These are phyloP conservation scores for Clavispora phyllophila DNA, from an alignment of 805 yeast genomes.

Conservation along the genomic window DNA sequence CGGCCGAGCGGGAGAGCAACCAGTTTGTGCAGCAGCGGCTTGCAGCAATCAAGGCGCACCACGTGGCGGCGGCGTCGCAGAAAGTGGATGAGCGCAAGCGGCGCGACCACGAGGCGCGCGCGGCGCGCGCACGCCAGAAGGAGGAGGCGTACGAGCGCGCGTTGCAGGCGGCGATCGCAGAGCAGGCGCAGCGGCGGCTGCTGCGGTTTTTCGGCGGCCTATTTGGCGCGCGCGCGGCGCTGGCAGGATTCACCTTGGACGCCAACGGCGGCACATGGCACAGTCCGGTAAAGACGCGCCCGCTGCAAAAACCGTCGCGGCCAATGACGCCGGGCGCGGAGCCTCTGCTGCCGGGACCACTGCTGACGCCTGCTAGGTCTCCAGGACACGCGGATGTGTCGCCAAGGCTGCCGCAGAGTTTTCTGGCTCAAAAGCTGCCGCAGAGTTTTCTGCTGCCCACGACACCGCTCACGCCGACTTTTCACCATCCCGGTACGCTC, in stretches of 20 bases:
- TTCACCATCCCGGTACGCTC: too few species aligned
- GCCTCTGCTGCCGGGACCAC: too few species aligned
- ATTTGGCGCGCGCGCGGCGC: conserved; percentile 17
- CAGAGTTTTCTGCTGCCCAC: too few species aligned
- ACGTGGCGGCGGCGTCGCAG: conserved; percentile 30
- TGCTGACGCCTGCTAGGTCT: too few species aligned
- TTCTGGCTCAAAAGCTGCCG: too few species aligned
- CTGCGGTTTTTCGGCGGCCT: conserved; percentile 28
- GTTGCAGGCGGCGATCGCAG: conserved; percentile 23
- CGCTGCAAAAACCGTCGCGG: too few species aligned
- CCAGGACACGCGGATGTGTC: too few species aligned
- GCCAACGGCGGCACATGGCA: neutral
- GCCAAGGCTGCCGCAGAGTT: neutral
- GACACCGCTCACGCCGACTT: too few species aligned
- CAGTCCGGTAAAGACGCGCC: neutral
- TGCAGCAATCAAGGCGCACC: conserved; percentile 33
- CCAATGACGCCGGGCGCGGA: too few species aligned
- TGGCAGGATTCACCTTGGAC: neutral
- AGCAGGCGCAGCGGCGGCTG: conserved; percentile 17
- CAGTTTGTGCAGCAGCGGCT: conserved; percentile 36
- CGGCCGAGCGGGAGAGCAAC: conserved; percentile 34
- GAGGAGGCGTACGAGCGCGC: conserved; percentile 36
- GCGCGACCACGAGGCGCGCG: conserved; percentile 34
- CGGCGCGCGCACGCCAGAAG: conserved; percentile 29
- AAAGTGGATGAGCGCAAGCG: conserved; percentile 35